These are phyloP conservation scores for Trypanosoma conorhini DNA, from an alignment of 208 protist genomes.

Conservation along the genomic window DNA sequence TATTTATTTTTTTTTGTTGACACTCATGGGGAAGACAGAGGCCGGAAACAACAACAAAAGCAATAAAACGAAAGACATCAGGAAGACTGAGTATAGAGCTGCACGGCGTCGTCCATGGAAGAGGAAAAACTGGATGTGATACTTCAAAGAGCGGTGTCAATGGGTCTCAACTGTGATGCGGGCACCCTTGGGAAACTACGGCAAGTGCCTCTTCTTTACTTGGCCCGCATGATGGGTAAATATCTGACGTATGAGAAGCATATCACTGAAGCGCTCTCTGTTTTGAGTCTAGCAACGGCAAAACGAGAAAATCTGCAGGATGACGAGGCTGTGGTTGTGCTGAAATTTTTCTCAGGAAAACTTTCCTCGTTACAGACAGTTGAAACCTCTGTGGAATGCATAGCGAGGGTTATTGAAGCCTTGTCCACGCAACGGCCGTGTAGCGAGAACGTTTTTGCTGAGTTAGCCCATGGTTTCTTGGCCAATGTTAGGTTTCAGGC, in stretches of 20 bases:
- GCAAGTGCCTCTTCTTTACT: constrained; percentile 41
- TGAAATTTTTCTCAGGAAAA: constrained; percentile 57
- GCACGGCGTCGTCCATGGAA: background rate
- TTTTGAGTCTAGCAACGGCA: constrained; percentile 39
- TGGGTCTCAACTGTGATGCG: constrained; percentile 30
- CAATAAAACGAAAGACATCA: background rate
- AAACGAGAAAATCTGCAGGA: constrained; percentile 28
- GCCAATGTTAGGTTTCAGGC: constrained; percentile 27
- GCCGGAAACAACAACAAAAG: background rate
- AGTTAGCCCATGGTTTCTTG: constrained; percentile 28
- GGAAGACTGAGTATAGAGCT: background rate
- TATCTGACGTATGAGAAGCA: constrained; percentile 44
- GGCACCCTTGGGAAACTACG: constrained; percentile 35
- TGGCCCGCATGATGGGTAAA: constrained; percentile 41
- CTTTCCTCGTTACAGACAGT: constrained; percentile 37
- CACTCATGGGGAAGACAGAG: background rate
- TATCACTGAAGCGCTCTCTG: constrained; percentile 43
- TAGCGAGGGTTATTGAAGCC: constrained; percentile 39
- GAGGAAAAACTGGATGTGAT: constrained; percentile 8
- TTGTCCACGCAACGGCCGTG: constrained; percentile 22
- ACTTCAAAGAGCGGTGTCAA: constrained; percentile 35
- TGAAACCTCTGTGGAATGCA: constrained; percentile 34
- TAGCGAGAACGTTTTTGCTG: constrained; percentile 18
- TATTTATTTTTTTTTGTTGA: constrained; percentile 9
- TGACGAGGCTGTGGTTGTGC: constrained; percentile 45